These are phyloP conservation scores for Candida coquimbonensis DNA, from an alignment of 805 yeast genomes.

Conservation along the genomic window DNA sequence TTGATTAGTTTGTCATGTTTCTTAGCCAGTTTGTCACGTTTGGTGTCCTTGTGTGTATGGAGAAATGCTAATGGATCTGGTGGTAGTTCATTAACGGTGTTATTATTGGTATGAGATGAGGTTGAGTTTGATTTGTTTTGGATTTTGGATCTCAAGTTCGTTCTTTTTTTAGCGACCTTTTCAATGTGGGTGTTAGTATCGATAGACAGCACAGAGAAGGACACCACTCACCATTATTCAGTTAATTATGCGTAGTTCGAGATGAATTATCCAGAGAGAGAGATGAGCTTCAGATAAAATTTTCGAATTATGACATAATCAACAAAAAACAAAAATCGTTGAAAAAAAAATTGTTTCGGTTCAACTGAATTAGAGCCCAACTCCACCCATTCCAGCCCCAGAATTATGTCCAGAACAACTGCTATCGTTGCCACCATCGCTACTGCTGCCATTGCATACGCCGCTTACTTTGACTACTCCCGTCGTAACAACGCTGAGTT, in stretches of 20 bases:
- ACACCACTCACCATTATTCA: background rate
- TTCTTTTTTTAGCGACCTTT: conserved; percentile 42
- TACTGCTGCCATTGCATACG: conserved; percentile 60
- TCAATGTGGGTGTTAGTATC: background rate
- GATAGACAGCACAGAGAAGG: too few relatives aligned
- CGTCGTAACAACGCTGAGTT: conserved; percentile 80
- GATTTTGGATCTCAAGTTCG: conserved; percentile 29
- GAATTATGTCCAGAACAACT: conserved; percentile 2
- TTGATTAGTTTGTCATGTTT: too few relatives aligned
- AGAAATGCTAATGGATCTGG: conserved; percentile 40
- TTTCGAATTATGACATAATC: conserved; percentile 2
- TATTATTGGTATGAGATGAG: background rate
- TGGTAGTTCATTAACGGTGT: conserved; percentile 13
- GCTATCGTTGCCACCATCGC: conserved; percentile 30
- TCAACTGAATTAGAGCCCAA: background rate
- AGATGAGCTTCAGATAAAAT: too few relatives aligned
- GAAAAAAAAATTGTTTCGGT: conserved; percentile 1
- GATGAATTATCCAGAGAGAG: background rate
- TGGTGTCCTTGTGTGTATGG: conserved; percentile 43
- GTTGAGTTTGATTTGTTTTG: conserved; percentile 26
- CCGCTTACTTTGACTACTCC: conserved; percentile 84
- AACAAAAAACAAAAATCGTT: background rate
- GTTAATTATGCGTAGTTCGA: too few relatives aligned
- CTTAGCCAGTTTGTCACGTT: conserved; percentile 26
- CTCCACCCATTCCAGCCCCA: background rate